These are phyloP conservation scores for Bullera alba DNA, from an alignment of 768 basidiomycete genomes.

Conservation along the genomic window DNA sequence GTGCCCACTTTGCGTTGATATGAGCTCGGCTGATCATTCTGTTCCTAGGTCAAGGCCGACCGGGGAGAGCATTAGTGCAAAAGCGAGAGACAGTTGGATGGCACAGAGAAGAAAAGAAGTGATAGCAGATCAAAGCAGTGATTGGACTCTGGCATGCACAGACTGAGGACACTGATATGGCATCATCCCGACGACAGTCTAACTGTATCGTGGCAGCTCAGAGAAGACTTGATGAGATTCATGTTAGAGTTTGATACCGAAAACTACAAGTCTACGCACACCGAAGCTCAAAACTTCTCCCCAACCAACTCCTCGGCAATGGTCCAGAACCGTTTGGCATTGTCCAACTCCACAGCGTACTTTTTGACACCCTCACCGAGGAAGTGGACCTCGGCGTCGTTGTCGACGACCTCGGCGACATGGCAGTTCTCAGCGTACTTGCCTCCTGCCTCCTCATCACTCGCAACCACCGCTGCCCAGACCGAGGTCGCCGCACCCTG, in stretches of 20 bases:
- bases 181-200: too few relatives aligned
- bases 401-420: background rate
- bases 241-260: too few relatives aligned
- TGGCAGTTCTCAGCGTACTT: background rate
- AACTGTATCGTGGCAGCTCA: background rate
- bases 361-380: background rate
- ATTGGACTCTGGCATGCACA: background rate
- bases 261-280: too few relatives aligned
- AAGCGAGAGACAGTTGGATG: background rate
- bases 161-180: background rate
- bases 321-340: background rate
- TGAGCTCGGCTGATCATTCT: background rate
- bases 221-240: background rate
- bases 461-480: background rate
- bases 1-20: conserved; percentile 1
- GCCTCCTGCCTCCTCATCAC: background rate
- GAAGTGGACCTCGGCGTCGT: background rate
- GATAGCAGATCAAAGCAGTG: background rate
- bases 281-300: background rate
- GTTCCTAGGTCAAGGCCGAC: conserved; percentile 22
- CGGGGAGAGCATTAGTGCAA: conserved; percentile 14
- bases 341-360: background rate
- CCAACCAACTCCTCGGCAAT: background rate
- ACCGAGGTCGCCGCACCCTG: background rate
- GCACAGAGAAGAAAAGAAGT: background rate